Conservation (phyloP, 306 rosid species). For the Sophora flavescens region DNA sequence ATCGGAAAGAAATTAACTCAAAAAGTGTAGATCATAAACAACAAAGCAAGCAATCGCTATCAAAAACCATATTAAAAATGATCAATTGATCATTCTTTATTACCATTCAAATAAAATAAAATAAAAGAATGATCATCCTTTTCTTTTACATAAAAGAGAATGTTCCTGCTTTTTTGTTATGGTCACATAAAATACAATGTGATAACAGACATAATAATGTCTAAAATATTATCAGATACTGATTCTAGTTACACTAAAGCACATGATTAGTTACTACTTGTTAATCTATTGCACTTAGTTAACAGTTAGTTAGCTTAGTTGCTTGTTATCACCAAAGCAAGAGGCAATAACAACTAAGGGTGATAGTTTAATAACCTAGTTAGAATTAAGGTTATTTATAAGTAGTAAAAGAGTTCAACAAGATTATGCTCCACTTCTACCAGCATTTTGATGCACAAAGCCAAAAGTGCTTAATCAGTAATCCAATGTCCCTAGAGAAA, state of each 20-base stretch:
- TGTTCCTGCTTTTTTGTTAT: background rate
- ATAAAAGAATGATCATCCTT: background rate
- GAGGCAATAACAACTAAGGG: background rate
- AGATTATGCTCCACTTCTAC: background rate
- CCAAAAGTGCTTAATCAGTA: background rate
- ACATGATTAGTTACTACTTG: no score
- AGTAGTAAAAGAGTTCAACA: background rate
- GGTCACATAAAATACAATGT: background rate
- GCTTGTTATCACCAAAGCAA: background rate
- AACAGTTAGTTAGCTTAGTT: no score
- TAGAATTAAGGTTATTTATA: background rate
- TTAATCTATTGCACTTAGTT: no score
- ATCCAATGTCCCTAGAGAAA: background rate
- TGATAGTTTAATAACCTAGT: background rate
- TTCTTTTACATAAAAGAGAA: background rate
- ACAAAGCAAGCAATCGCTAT: background rate
- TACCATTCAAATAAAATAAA: no score
- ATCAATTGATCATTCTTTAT: background rate
- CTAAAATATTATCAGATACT: background rate
- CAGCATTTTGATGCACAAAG: no score
- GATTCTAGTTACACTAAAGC: no score
- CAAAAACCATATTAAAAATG: background rate
- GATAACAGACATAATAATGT: background rate
- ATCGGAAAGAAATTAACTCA: background rate
- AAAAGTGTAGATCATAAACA: background rate